These are phyloP conservation scores for Kondoa subrosea DNA, from an alignment of 768 basidiomycete species.

Conservation along the genomic window DNA sequence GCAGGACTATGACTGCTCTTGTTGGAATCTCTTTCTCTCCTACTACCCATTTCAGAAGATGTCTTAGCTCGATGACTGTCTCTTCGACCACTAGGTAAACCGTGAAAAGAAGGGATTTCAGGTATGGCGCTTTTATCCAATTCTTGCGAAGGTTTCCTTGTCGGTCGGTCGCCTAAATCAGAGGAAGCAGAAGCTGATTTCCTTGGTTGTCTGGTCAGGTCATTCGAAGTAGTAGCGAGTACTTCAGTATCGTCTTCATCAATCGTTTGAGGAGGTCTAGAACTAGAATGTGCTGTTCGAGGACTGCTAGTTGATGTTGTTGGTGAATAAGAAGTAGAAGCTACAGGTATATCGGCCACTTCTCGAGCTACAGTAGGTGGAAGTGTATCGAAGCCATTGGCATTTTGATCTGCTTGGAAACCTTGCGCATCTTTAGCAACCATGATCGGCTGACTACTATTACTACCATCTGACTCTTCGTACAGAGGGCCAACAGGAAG, in stretches of 20 bases:
- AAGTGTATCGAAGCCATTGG: background rate
- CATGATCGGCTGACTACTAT: background rate
- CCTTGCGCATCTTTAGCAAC: background rate
- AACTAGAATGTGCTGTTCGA: too few relatives aligned
- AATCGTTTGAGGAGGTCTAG: too few relatives aligned
- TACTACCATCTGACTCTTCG: background rate
- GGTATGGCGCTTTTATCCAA: background rate
- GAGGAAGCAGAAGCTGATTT: background rate
- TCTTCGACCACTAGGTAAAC: background rate
- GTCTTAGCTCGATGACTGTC: background rate
- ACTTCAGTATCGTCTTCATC: background rate
- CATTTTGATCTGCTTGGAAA: background rate
- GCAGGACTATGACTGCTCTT: background rate
- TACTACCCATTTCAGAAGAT: too few relatives aligned
- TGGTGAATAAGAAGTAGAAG: background rate
- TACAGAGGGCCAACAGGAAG: background rate
- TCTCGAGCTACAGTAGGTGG: background rate
- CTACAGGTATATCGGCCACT: background rate
- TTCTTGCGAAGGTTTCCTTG: background rate
- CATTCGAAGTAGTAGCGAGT: background rate
- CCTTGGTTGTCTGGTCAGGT: background rate
- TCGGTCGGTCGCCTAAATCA: background rate
- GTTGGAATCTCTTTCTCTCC: background rate
- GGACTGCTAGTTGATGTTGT: too few relatives aligned
- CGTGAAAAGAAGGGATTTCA: background rate